Base-by-base conservation (phyloP, 257 asterid species). In the Nicotiana sylvestris region DNA sequence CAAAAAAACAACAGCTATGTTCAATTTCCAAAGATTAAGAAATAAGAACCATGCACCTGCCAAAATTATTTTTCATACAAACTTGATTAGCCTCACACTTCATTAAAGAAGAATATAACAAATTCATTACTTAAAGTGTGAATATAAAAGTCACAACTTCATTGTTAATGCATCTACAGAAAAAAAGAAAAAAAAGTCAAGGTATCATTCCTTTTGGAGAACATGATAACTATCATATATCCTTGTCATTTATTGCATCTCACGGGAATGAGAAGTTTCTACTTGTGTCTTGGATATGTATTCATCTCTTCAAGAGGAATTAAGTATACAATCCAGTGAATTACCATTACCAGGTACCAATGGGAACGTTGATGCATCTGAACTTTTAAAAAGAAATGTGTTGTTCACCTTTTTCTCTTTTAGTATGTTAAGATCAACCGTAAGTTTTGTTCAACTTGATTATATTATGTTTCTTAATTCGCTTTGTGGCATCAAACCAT, bases 381-480 rank as follows among this genome's bases (percentile, higher is more conserved):
- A 92, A 74, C 90, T 93, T 81, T 89, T 96, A 67, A 96, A 96
- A 87, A 97, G 94, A 85, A 96, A 94, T 98, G 99, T 94, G 15
- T 79, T 76, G 51, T 77, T 57, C 58, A 10, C 60, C 35, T 15
- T 15, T 72, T 9, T 78, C 53, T 82, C 62, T 65, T 81, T 30
- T 66, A 30, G 18, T 81, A 43, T 35, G n/a, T 58, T 72, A 72
- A 72, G 6, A 43, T 72, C 13, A 72, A 72, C 7, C 43, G 25
- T 74, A 25, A 70, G 79, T 72, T 29, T 72, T 72, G 15, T 72
- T 43, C 51, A n/a, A 46, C 13, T 25, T 74, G 39, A 74, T 74
- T 27, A 49, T 49, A 6, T 74, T 74, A 43, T 7, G 58, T 12
- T 25, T 9, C 6, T 27, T 12, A 46, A 25, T 3, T 67, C 76